Base-by-base conservation (phyloP, 495 filamentous ascomycete genomes). In the Daldinia grandis region DNA sequence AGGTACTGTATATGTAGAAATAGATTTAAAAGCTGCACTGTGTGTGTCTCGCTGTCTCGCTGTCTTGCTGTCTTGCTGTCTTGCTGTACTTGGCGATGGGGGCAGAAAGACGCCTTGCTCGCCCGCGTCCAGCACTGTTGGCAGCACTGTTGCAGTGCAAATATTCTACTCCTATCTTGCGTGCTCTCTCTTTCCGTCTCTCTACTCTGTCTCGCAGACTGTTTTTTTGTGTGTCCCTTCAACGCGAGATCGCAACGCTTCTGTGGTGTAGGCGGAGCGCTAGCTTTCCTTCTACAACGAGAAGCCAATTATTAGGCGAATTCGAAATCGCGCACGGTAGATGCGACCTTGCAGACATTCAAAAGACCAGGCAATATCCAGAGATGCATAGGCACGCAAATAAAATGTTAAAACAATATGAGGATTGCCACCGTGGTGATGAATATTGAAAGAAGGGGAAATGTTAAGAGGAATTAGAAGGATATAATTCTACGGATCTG, bases 261-360 rank as follows among this genome's bases (percentile, higher is more conserved):
- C 57, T 62, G 28, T 38, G 33, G 27, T 59, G 66, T 51, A 69
- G 57, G 37, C 61, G 65, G 33, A 65, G 61, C 61, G 65, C 70
- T 64, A 19, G 61, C 55, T 62, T 70, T 59, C 62, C 58, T 73
- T 60, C 62, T 53, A 69, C 64, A 21, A 55, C 57, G 17, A 47
- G 44, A 59, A 55, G 56, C 65, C 61, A 69, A 62, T 58, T 21
- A 31, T 58, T 74, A 66, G 71, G 71, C 71, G 71, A 73, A 73
- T 40, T 63, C 53, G 71, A 70, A 74, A 74, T 74, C 71, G 71
- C 71, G 71, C 66, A 74, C 66, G 71, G 66, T 70, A 59, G 59
- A 66, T 66, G 54, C 71, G 66, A 70, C 66, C 66, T 63, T 70
- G 71, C 71, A 74, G 62, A 74, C 71, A 74, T 74, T 74, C 71